phyloP scores from a whole-genome alignment of 768 basidiomycete species.

The Multifurca ochricompacta region DNA sequence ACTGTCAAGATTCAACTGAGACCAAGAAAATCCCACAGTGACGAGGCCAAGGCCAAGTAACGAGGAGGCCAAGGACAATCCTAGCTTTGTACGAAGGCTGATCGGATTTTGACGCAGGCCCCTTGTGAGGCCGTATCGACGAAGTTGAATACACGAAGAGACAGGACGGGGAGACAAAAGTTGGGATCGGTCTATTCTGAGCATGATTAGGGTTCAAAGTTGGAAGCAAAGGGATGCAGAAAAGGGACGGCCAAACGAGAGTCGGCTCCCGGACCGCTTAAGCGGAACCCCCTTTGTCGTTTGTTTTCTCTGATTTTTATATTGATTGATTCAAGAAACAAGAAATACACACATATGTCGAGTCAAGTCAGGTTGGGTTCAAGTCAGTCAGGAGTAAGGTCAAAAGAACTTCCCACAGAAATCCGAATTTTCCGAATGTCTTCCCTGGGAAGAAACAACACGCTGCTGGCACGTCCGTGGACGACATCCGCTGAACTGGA shows the following conservation, averaged over 20 bases:
- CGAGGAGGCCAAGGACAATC: neutral
- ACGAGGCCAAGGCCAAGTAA: constrained; percentile 3
- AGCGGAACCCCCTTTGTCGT: too few relatives aligned
- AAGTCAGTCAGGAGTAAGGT: too few relatives aligned
- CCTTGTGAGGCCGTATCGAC: neutral
- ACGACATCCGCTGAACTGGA: constrained; percentile 30
- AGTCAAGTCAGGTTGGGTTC: too few relatives aligned
- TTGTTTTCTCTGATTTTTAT: too few relatives aligned
- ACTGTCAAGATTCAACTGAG: constrained; percentile 4
- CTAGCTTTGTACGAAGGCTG: neutral
- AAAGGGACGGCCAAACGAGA: too few relatives aligned
- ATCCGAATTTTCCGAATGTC: neutral
- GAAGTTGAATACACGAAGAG: neutral
- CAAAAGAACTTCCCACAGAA: too few relatives aligned
- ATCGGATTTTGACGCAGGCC: neutral
- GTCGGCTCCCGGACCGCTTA: too few relatives aligned
- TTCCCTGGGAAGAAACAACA: constrained; percentile 1
- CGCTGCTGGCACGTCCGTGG: too few relatives aligned
- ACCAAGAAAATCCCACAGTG: constrained; percentile 1
- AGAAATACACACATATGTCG: too few relatives aligned
- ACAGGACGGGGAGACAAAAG: neutral
- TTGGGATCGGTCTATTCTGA: neutral
- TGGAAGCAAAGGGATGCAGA: too few relatives aligned
- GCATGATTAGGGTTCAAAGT: too few relatives aligned
- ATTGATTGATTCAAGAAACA: too few relatives aligned